These are phyloP conservation scores for Yamadazyma friedrichii DNA, from an alignment of 1,139 yeast genomes.

Conservation along the genomic window DNA sequence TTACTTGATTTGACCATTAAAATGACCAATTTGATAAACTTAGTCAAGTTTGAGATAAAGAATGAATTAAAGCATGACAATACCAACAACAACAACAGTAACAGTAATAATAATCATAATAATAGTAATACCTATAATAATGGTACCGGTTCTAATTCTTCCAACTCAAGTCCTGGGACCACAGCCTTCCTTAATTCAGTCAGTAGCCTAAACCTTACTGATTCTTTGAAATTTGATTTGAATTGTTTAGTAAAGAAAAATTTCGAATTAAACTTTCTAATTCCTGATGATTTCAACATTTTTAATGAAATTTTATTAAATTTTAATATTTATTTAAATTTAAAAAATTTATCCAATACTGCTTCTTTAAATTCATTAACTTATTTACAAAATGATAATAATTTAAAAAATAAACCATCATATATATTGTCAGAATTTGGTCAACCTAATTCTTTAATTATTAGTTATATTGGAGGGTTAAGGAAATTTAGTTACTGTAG, in stretches of 20 bases:
- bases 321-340: slow-evolving; percentile 35
- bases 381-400: slow-evolving; percentile 21
- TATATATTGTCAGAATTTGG: slow-evolving; percentile 30
- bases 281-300: slow-evolving; percentile 37
- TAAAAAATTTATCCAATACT: slow-evolving; percentile 21
- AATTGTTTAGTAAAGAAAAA: slow-evolving; percentile 35
- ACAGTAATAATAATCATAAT: too few relatives aligned
- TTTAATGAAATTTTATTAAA: slow-evolving; percentile 36
- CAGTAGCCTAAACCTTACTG: slow-evolving; percentile 3
- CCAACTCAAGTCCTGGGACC: too few relatives aligned
- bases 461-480: slow-evolving; percentile 43
- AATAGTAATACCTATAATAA: slow-evolving; percentile 1
- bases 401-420: slow-evolving; percentile 29
- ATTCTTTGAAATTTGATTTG: slow-evolving; percentile 29
- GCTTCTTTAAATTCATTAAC: slow-evolving; percentile 14
- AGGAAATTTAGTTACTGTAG: slow-evolving; percentile 42
- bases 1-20: slow-evolving; percentile 56
- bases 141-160: not conserved
- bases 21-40: slow-evolving; percentile 21
- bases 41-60: slow-evolving; percentile 20
- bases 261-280: slow-evolving; percentile 33
- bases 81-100: too few relatives aligned
- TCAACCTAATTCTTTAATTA: slow-evolving; percentile 26
- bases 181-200: not conserved
- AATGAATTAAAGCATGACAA: slow-evolving; percentile 2